Percentiles rank a stretch among this genome's conserved stretches.
phyloP scores from a whole-genome alignment of 257 asterid genomes.

The Solanum megistacrolobum region DNA sequence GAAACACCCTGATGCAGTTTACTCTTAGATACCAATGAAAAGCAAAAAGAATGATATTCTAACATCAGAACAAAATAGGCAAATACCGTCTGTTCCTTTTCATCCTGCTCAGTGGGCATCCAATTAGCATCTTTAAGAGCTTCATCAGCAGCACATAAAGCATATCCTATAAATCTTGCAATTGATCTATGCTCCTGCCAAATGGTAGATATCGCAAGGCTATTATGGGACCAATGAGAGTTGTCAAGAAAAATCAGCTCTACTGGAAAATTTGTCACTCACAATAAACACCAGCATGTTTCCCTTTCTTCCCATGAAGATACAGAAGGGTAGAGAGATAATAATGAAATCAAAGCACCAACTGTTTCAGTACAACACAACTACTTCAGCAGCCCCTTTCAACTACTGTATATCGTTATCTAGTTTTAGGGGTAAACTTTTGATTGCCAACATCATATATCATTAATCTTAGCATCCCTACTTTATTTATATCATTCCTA shows the following conservation, averaged over 20 bases:
- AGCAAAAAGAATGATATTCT: neutral
- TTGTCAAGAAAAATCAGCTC: neutral
- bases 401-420: neutral
- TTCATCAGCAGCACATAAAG: conserved; percentile 90
- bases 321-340: neutral
- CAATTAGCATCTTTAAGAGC: conserved; percentile 92
- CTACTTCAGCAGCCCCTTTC: neutral
- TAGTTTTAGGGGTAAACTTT: neutral
- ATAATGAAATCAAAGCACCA: neutral
- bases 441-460: neutral
- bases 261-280: neutral
- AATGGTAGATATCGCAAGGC: neutral
- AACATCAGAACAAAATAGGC: conserved; percentile 1
- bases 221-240: neutral
- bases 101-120: conserved; percentile 59
- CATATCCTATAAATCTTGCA: conserved; percentile 87
- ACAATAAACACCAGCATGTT: neutral
- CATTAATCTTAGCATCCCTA: neutral
- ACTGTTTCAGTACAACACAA: neutral
- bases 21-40: conserved; percentile 23
- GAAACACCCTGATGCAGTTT: conserved; percentile 77
- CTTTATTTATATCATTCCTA: neutral
- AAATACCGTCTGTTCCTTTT: conserved; percentile 86
- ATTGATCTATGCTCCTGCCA: conserved; percentile 79
- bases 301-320: neutral